Evolutionary conservation across 139 green algal genomes (phyloP).

Genomic region (Yamagishiella unicocca): DNA sequence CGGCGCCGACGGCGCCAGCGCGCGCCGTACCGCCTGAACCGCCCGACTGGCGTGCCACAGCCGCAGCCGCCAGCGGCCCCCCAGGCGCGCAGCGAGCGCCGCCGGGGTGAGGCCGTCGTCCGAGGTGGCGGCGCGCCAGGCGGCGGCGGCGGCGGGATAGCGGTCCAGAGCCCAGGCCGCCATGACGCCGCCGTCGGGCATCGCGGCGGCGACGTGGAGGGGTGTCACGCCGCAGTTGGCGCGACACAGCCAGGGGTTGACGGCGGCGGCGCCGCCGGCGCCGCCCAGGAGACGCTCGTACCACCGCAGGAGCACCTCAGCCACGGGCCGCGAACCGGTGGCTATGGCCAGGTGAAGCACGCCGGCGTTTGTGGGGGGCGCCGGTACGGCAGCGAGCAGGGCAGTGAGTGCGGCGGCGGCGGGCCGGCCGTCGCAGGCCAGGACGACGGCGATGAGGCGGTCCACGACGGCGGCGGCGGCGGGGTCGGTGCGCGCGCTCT

Average conservation of each 20-base stretch:
- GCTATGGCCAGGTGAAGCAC: conserved; percentile 26
- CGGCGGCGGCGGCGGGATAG: conserved; percentile 12
- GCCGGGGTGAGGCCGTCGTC: conserved; percentile 17
- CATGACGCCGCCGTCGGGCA: conserved; percentile 36
- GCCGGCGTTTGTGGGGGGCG: neutral
- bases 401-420: neutral
- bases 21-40: neutral
- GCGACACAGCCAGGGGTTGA: conserved; percentile 5
- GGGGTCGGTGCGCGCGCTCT: neutral
- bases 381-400: neutral
- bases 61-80: conserved; percentile 26
- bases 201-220: conserved; percentile 28
- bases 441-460: neutral
- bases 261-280: neutral
- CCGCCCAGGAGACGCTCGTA: neutral
- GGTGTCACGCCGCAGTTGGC: conserved; percentile 11
- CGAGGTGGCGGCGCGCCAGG: neutral
- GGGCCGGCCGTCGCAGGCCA: neutral
- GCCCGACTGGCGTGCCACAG: neutral
- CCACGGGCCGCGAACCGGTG: neutral
- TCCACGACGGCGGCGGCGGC: neutral
- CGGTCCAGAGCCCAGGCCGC: neutral
- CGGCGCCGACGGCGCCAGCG: neutral
- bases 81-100: neutral
- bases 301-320: conserved; percentile 6